Evolutionary conservation across 208 protist species (phyloP).

Genomic region (Eutreptiella sp.): DNA sequence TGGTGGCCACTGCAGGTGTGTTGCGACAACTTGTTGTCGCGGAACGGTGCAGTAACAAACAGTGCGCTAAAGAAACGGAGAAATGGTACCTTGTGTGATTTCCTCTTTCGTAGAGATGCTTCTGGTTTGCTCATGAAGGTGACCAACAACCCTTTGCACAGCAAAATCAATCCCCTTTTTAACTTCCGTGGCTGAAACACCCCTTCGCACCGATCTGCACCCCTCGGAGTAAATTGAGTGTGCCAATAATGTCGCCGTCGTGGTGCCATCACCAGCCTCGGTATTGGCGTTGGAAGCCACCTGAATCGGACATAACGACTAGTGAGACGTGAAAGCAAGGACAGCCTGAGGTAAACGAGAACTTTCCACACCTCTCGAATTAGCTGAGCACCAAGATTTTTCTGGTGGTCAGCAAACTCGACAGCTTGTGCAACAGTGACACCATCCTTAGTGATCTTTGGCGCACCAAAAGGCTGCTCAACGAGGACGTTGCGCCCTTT

Average conservation of each 20-base stretch:
- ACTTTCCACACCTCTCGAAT: conserved; percentile 64
- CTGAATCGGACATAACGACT: no score
- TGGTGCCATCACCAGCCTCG: conserved; percentile 79
- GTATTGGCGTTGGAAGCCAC: conserved; percentile 78
- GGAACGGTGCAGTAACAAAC: no score
- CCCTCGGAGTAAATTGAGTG: conserved; percentile 77
- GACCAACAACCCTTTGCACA: conserved; percentile 49
- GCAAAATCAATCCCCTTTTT: conserved; percentile 75
- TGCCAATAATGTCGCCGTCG: conserved; percentile 85
- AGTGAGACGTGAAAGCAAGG: no score
- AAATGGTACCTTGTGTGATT: conserved; percentile 47
- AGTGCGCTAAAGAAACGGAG: neutral
- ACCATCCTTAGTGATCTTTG: conserved; percentile 94
- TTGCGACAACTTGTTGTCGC: no score
- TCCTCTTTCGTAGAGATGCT: conserved; percentile 71
- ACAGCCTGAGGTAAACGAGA: no score
- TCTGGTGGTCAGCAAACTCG: conserved; percentile 71
- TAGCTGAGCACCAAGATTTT: conserved; percentile 83
- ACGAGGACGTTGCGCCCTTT: conserved; percentile 84
- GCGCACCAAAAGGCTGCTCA: conserved; percentile 77
- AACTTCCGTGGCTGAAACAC: conserved; percentile 87
- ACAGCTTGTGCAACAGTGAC: conserved; percentile 89
- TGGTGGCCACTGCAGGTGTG: no score
- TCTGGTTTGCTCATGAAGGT: conserved; percentile 62
- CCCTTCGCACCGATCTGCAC: conserved; percentile 75